A percentile compares a stretch with the other conserved stretches of the same genome.
These are phyloP conservation scores for Talaromyces sp. DNA, from an alignment of 2,329 filamentous ascomycete genomes.

Conservation along the genomic window DNA sequence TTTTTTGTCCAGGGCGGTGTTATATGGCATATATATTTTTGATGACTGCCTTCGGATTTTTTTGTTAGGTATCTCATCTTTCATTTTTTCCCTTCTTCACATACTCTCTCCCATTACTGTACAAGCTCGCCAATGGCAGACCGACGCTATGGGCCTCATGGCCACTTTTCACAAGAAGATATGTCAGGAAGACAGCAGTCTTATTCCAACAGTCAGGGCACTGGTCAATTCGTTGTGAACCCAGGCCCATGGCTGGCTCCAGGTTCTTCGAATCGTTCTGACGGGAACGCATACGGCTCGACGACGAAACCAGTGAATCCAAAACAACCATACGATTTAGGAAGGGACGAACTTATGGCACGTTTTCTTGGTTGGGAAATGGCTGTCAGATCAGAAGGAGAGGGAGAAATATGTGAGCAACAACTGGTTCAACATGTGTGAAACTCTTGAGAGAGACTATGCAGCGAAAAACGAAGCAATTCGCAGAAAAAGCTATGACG, in stretches of 20 bases:
- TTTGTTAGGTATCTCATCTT: background rate
- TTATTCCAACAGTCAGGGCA: background rate
- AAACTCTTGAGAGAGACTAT: background rate
- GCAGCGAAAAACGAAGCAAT: background rate
- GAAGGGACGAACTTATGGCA: background rate
- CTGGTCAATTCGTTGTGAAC: background rate
- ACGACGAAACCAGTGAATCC: background rate
- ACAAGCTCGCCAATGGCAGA: background rate
- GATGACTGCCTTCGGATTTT: background rate
- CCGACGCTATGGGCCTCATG: background rate
- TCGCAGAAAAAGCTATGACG: background rate
- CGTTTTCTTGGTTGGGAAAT: background rate
- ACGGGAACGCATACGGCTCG: no score
- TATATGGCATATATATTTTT: background rate
- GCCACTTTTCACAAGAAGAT: background rate
- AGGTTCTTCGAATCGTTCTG: background rate
- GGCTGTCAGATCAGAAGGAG: background rate
- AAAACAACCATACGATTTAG: background rate
- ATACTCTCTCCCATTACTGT: background rate
- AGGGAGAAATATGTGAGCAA: background rate
- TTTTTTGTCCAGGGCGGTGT: background rate
- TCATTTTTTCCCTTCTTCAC: background rate
- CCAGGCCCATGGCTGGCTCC: background rate
- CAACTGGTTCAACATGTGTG: background rate
- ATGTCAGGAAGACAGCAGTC: background rate